These are phyloP conservation scores for Gossypioides kirkii DNA, from an alignment of 345 rosid genomes.

Conservation along the genomic window DNA sequence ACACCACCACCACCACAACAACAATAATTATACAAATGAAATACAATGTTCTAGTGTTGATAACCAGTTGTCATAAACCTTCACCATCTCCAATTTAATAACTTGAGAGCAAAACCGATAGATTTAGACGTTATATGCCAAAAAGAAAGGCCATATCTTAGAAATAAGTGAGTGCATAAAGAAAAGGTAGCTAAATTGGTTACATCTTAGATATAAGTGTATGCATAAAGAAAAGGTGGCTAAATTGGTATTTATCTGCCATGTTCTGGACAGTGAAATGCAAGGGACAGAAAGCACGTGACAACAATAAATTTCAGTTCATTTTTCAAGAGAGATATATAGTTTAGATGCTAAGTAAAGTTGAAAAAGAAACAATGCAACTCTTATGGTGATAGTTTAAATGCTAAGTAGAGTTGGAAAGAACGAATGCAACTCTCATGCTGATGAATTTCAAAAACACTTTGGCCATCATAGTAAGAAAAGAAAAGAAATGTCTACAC, in stretches of 20 bases:
- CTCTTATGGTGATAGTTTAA: background rate
- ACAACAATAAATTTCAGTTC: background rate
- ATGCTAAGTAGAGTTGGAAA: background rate
- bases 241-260: background rate
- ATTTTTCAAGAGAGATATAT: background rate
- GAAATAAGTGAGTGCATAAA: background rate
- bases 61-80: background rate
- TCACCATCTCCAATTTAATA: background rate
- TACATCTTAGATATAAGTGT: background rate
- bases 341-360: background rate
- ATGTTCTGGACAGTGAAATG: background rate
- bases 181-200: background rate
- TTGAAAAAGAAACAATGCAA: background rate
- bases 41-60: background rate
- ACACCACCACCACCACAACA: background rate
- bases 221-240: background rate
- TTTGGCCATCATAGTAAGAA: background rate
- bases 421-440: background rate
- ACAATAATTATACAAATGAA: background rate
- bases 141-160: background rate
- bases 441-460: background rate
- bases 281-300: background rate
- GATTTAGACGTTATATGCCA: background rate
- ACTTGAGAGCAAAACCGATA: background rate
- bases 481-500: background rate